Base-by-base conservation (phyloP, 352 stramenopile genomes). In the Phytopythium oedochilum region DNA sequence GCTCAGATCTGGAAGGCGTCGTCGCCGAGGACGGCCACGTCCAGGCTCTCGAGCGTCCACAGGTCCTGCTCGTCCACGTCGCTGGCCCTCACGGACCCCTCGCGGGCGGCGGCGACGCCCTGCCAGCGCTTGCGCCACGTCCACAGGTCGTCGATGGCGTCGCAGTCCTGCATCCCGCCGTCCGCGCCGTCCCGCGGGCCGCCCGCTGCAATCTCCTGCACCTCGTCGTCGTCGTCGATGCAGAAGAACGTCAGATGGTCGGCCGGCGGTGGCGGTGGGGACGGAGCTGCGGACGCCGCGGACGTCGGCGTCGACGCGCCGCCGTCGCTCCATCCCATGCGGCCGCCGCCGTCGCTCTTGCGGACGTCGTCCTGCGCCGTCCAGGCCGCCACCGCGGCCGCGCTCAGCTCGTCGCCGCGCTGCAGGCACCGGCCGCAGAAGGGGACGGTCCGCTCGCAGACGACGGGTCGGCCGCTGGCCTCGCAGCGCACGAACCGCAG, bases 351-450 rank as follows among this genome's bases (percentile, higher is more conserved):
- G 23, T 47, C 40, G 40, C 23, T 29, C 7, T 11, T 28, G 40
- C n/a, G 36, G 42, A 64, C 55, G 20, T 63, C 44, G 11, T 61
- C 53, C 4, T 61, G n/a, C n/a, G n/a, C n/a, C 43, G 51, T 71
- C 66, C 53, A 71, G 67, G 51, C 55, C 26, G 66, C 66, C 8
- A 75, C 54, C 17, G 52, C 59, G 6, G 61, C 1, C 2, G 66
- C 55, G 59, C 63, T 75, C 20, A 42, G 57, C 18, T 75, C 63
- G 1, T 75, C 57, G 6, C 51, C 60, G n/a, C 60, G 59, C 43
- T 64, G 57, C 29, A 75, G 36, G 53, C 66, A 75, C 4, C 60
- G 59, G 50, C 56, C 57, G 42, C 66, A 75, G 35, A 75, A 75
- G 2, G 66, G 53, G 23, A 71, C 28, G 29, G 68, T 66, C 17